Percentiles rank a stretch among this genome's conserved stretches.
Conservation (phyloP, 495 filamentous ascomycete genomes). For the Lasiosphaeria hispida region DNA sequence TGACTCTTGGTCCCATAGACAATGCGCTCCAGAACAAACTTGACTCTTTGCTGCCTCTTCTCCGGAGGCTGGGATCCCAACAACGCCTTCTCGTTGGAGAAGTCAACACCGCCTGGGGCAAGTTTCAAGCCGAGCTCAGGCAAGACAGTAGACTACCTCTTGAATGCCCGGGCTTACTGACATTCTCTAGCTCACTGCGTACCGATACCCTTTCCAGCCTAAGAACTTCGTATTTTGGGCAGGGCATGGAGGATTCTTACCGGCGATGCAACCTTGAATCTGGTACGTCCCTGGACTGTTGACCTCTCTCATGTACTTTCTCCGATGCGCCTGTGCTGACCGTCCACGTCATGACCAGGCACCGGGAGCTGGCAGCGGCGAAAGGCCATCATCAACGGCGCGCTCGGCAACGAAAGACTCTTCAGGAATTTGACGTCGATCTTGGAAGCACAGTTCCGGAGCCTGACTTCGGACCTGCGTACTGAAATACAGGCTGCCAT, state of each 20-base stretch:
- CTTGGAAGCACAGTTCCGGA: conserved; percentile 22
- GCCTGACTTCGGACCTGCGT: conserved; percentile 21
- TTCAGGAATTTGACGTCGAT: conserved; percentile 25
- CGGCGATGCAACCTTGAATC: conserved; percentile 14
- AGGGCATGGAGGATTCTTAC: conserved; percentile 34
- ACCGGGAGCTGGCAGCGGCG: conserved; percentile 27
- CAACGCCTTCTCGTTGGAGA: conserved; percentile 4
- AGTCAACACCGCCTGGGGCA: conserved; percentile 9
- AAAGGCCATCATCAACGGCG: conserved; percentile 32
- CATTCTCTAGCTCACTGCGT: conserved; percentile 16
- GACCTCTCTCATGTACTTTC: too few species aligned
- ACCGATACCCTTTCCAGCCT: conserved; percentile 33
- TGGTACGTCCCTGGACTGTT: conserved; percentile 18
- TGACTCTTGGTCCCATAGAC: neutral
- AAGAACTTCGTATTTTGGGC: conserved; percentile 34
- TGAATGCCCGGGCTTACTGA: conserved; percentile 2
- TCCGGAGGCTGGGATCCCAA: neutral
- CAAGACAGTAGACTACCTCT: neutral
- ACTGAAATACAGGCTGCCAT: conserved; percentile 18
- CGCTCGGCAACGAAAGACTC: conserved; percentile 10
- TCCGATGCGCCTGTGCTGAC: neutral
- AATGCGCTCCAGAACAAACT: neutral
- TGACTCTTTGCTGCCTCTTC: neutral
- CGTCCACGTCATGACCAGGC: conserved; percentile 18
- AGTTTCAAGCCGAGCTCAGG: conserved; percentile 9